phyloP scores from a whole-genome alignment of 2,329 filamentous ascomycete species.

The Torrubiellomyces zombiae region DNA sequence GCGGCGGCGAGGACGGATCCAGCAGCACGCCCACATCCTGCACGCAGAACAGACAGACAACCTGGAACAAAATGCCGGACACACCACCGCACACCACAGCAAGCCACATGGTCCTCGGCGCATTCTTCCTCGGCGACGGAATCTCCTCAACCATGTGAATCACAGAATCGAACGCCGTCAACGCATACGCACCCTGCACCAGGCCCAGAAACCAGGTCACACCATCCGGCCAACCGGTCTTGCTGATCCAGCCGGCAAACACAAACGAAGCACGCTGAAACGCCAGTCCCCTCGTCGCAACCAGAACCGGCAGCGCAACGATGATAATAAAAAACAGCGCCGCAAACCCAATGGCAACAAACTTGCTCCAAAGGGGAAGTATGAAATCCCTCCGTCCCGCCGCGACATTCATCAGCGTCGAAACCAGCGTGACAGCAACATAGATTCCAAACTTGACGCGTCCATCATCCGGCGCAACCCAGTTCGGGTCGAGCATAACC shows the following conservation, averaged over 20 bases:
- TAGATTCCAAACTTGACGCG: constrained; percentile 41
- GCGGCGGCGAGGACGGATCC: constrained; percentile 21
- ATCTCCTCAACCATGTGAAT: constrained; percentile 44
- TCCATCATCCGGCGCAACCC: constrained; percentile 24
- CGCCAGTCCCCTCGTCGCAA: constrained; percentile 25
- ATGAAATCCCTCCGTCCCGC: constrained; percentile 26
- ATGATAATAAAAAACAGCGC: constrained; percentile 34
- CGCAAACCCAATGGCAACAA: constrained; percentile 35
- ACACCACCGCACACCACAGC: constrained; percentile 31
- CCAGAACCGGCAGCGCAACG: constrained; percentile 32
- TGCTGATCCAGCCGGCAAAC: constrained; percentile 30
- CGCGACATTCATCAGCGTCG: constrained; percentile 33
- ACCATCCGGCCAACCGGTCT: constrained; percentile 33
- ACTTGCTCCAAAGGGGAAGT: constrained; percentile 35
- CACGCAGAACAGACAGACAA: constrained; percentile 33
- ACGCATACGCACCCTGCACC: constrained; percentile 36
- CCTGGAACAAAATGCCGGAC: constrained; percentile 33
- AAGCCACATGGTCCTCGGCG: constrained; percentile 33
- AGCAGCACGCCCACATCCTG: constrained; percentile 26
- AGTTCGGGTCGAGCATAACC: constrained; percentile 31
- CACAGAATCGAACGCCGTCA: constrained; percentile 40
- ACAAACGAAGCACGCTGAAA: constrained; percentile 35
- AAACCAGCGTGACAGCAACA: constrained; percentile 27
- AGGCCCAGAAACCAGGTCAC: constrained; percentile 42
- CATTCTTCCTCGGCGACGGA: constrained; percentile 31